These are phyloP conservation scores for Aspergillus steynii DNA, from an alignment of 495 filamentous ascomycete species.

Conservation along the genomic window DNA sequence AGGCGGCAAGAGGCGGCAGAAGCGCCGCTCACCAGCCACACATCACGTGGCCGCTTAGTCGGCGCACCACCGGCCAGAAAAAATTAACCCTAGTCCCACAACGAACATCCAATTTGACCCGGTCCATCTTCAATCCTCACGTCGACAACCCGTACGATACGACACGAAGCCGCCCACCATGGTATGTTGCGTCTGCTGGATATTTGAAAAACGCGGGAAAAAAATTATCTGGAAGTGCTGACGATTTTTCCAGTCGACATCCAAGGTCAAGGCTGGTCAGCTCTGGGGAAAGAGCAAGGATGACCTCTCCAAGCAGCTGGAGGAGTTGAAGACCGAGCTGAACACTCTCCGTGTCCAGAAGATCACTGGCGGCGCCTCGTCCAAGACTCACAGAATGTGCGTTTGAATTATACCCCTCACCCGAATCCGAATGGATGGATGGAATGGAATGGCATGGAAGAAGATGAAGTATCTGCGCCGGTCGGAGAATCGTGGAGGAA, in stretches of 20 bases:
- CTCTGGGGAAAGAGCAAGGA: conserved; percentile 99
- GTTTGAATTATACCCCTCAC: conserved; percentile 37
- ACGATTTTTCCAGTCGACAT: conserved; percentile 57
- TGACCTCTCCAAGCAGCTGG: conserved; percentile 89
- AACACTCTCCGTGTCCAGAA: conserved; percentile 94
- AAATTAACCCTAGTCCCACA: conserved; percentile 57
- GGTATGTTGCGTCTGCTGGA: conserved; percentile 37
- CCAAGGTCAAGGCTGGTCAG: conserved; percentile 90
- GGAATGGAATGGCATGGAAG: background rate
- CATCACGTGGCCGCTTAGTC: conserved; percentile 44
- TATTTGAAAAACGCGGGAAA: background rate
- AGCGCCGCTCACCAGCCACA: conserved; percentile 17
- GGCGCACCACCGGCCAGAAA: conserved; percentile 29
- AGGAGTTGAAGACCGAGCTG: conserved; percentile 92
- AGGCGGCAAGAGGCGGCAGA: background rate
- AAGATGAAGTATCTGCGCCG: conserved; percentile 9
- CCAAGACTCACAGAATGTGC: conserved; percentile 98
- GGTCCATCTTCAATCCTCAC: conserved; percentile 53
- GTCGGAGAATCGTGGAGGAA: background rate
- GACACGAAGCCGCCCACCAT: conserved; percentile 49
- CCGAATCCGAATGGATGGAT: conserved; percentile 10
- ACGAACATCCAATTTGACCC: conserved; percentile 48
- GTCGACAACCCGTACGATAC: conserved; percentile 48
- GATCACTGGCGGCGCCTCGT: conserved; percentile 86
- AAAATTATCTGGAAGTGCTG: conserved; percentile 11